Evolutionary conservation across 2,329 filamentous ascomycete species (phyloP).

Genomic region (Helminthosporium solani): DNA sequence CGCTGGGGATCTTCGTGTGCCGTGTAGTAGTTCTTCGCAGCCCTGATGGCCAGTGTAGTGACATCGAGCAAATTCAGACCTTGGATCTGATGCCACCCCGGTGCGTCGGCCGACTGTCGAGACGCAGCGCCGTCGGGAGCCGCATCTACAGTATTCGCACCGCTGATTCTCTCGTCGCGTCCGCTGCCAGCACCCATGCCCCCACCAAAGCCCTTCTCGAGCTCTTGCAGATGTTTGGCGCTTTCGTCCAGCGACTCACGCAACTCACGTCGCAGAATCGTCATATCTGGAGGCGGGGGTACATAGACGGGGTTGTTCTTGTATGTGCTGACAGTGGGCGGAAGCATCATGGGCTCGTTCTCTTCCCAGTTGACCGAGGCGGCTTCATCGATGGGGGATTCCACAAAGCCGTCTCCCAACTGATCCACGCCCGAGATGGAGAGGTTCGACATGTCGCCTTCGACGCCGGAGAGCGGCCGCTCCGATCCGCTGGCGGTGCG

Average conservation of each 20-base stretch:
- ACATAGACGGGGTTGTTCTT: slow-evolving; percentile 79
- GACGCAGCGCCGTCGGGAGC: slow-evolving; percentile 10
- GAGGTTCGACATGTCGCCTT: slow-evolving; percentile 28
- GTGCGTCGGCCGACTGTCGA: slow-evolving; percentile 42
- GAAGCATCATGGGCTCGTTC: slow-evolving; percentile 76
- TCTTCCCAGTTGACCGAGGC: slow-evolving; percentile 56
- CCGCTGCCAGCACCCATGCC: not conserved
- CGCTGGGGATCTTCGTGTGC: slow-evolving; percentile 84
- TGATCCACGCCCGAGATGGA: slow-evolving; percentile 29
- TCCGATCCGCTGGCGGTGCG: slow-evolving; percentile 36
- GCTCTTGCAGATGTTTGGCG: slow-evolving; percentile 64
- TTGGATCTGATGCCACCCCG: slow-evolving; percentile 81
- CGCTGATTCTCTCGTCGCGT: not conserved
- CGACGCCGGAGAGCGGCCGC: slow-evolving; percentile 25
- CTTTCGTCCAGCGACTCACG: slow-evolving; percentile 69
- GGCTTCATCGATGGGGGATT: slow-evolving; percentile 57
- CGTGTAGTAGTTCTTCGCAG: slow-evolving; percentile 95
- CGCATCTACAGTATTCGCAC: slow-evolving; percentile 8
- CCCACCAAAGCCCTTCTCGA: slow-evolving; percentile 41
- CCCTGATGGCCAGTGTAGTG: slow-evolving; percentile 90
- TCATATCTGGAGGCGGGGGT: slow-evolving; percentile 78
- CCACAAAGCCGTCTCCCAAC: slow-evolving; percentile 45
- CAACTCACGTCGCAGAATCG: slow-evolving; percentile 71
- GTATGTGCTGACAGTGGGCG: slow-evolving; percentile 97
- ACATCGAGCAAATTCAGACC: slow-evolving; percentile 91